Conservation (phyloP, 163 green algal species). For the Prototheca wickerhamii region DNA sequence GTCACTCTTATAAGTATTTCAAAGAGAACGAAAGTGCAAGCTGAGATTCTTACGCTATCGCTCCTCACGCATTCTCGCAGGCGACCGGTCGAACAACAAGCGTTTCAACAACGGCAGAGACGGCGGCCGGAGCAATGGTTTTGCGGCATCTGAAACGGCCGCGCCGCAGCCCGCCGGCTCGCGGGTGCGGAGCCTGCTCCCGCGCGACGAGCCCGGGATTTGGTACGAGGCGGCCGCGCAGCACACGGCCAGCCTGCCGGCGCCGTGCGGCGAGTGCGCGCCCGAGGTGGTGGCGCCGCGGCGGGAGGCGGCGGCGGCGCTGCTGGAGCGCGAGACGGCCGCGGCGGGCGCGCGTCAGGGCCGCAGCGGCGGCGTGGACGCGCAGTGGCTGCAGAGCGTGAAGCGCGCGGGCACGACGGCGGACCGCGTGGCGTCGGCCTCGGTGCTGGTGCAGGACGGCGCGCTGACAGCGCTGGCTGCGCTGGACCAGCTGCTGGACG, state of each 20-base stretch:
- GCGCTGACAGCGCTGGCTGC: slow-evolving; percentile 59
- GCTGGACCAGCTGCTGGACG: slow-evolving; percentile 72
- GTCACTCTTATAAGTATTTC: no score
- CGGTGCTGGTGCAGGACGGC: slow-evolving; percentile 71
- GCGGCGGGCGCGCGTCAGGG: slow-evolving; percentile 25
- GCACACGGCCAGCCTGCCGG: background rate
- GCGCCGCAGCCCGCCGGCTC: background rate
- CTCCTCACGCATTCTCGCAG: no score
- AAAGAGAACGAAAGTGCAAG: no score
- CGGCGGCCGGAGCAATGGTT: no score
- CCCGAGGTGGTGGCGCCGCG: slow-evolving; percentile 26
- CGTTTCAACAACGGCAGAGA: no score
- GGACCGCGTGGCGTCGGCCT: slow-evolving; percentile 83
- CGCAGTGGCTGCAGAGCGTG: slow-evolving; percentile 75
- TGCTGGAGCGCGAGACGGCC: slow-evolving; percentile 57
- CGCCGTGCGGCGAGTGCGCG: slow-evolving; percentile 18
- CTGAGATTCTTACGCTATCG: no score
- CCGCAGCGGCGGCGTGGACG: slow-evolving; percentile 46
- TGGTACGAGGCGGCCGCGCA: slow-evolving; percentile 51
- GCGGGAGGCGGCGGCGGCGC: slow-evolving; percentile 22
- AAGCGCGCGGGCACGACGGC: slow-evolving; percentile 64
- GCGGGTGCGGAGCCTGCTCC: slow-evolving; percentile 38
- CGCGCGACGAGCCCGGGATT: slow-evolving; percentile 43
- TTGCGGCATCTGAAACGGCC: background rate
- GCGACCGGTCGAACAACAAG: no score